Evolutionary conservation across 1,284 basidiomycete genomes (phyloP).

Genomic region (Caloboletus inedulis): DNA sequence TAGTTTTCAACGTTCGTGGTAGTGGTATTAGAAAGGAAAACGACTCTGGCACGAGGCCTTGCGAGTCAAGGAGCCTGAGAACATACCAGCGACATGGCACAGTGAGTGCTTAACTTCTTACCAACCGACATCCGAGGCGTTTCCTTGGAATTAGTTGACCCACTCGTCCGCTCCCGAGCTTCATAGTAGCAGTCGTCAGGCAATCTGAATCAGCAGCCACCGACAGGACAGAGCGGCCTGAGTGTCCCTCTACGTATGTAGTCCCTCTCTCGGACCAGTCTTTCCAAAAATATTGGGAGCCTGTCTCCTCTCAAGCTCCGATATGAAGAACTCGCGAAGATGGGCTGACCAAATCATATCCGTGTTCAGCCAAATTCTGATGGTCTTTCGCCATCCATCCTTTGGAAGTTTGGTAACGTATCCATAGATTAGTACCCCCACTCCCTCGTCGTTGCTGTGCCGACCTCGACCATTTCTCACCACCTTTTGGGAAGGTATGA

Average conservation of each 20-base stretch:
- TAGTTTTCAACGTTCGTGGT: background rate
- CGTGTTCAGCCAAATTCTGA: conserved; percentile 17
- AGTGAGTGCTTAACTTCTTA: background rate
- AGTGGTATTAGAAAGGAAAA: background rate
- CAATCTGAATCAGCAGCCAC: background rate
- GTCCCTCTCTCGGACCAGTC: background rate
- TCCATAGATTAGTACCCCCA: conserved; percentile 1
- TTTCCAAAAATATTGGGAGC: background rate
- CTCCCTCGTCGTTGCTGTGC: conserved; percentile 17
- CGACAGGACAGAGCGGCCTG: background rate
- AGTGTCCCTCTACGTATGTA: background rate
- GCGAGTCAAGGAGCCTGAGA: background rate
- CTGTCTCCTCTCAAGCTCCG: conserved; percentile 17
- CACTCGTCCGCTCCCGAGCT: background rate
- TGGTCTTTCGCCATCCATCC: conserved; percentile 3
- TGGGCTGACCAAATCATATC: conserved; percentile 6
- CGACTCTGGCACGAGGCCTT: background rate
- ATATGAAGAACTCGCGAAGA: conserved; percentile 15
- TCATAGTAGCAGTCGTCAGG: background rate
- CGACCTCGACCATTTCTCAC: conserved; percentile 5
- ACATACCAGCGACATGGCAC: background rate
- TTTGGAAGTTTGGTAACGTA: conserved; percentile 19
- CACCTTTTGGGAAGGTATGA: conserved; percentile 10
- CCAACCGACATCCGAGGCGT: background rate
- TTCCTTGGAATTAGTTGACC: background rate